Base-by-base conservation (phyloP, 2,329 filamentous ascomycete species). In the Apiospora phragmitis region DNA sequence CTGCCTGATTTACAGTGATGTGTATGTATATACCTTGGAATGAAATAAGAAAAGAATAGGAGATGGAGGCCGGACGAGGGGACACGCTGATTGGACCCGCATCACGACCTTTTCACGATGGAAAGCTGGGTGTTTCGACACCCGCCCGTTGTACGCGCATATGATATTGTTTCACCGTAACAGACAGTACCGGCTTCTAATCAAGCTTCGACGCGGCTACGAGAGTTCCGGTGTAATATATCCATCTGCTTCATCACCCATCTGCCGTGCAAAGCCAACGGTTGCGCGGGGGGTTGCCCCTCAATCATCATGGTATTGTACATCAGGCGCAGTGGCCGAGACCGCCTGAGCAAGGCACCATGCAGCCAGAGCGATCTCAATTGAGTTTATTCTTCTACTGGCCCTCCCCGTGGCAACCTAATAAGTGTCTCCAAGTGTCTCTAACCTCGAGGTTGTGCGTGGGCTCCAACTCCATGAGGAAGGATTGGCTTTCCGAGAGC, bases 371-470 rank as follows among this genome's bases (percentile, higher is more conserved):
- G 11, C 32, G 55, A 38, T 59, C 55, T n/a, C 29, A 62, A 62
- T 62, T 62, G 55, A 62, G 55, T 62, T 62, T 32, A 38, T 38
- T 62, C 55, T 62, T 62, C 55, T n/a, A n/a, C 55, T 38, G 55
- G 55, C 32, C n/a, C 47, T 49, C 47, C 47, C 47, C 47, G 47
- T 49, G 47, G 47, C 55, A 62, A 62, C 55, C 55, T 62, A 62
- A 62, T 62, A 62, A 38, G 32, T 62, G 55, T 62, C 55, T 38
- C 29, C 55, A 62, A 62, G 32, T 62, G 55, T 62, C 55, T 62
- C 55, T n/a, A 62, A 62, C 32, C 21, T 21, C 29, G 29, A 32
- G 29, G 7, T 55, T 12, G 55, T n/a, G 55, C 32, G 55, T 62
- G 18, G 32, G 55, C 38, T 62, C 29, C 55, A n/a, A 14, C 32